Conservation (phyloP, 108 stramenopile genomes). For the Skeletonema costatum region DNA sequence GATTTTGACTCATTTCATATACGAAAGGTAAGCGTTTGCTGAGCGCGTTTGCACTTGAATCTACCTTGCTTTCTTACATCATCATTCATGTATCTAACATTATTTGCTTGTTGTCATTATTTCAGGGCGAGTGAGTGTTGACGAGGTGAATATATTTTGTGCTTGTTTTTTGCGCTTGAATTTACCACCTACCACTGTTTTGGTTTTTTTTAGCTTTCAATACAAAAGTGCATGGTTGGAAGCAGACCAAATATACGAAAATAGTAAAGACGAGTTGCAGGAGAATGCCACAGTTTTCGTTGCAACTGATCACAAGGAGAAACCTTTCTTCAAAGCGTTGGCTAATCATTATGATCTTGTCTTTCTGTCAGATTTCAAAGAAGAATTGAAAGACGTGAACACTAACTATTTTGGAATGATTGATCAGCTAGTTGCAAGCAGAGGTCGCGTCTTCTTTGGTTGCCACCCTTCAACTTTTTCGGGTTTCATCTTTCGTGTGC, state of each 20-base stretch:
- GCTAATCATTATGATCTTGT: slow-evolving; percentile 42
- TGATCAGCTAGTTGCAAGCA: slow-evolving; percentile 82
- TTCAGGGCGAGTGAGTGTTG: not conserved
- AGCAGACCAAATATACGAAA: slow-evolving; percentile 58
- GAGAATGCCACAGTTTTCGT: slow-evolving; percentile 72
- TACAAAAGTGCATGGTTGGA: slow-evolving; percentile 71
- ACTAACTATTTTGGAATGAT: slow-evolving; percentile 64
- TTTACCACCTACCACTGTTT: too few relatives aligned
- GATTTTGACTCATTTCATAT: slow-evolving; percentile 81
- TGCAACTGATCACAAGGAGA: slow-evolving; percentile 80
- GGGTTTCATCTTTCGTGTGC: slow-evolving; percentile 82
- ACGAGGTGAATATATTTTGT: not conserved
- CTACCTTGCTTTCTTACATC: not conserved
- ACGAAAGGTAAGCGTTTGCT: slow-evolving; percentile 41
- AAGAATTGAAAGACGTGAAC: slow-evolving; percentile 48
- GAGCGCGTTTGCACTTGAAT: not conserved
- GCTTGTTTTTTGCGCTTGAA: not conserved
- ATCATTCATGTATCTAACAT: not conserved
- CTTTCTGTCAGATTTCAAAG: slow-evolving; percentile 53
- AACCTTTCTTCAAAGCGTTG: slow-evolving; percentile 55
- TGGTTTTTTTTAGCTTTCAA: slow-evolving; percentile 60
- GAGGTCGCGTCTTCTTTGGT: slow-evolving; percentile 69
- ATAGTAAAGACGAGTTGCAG: slow-evolving; percentile 50
- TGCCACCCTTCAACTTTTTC: slow-evolving; percentile 83
- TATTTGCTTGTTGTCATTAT: not conserved